Conservation (phyloP, 164 flowering plant species). For the Berberis thunbergii region DNA sequence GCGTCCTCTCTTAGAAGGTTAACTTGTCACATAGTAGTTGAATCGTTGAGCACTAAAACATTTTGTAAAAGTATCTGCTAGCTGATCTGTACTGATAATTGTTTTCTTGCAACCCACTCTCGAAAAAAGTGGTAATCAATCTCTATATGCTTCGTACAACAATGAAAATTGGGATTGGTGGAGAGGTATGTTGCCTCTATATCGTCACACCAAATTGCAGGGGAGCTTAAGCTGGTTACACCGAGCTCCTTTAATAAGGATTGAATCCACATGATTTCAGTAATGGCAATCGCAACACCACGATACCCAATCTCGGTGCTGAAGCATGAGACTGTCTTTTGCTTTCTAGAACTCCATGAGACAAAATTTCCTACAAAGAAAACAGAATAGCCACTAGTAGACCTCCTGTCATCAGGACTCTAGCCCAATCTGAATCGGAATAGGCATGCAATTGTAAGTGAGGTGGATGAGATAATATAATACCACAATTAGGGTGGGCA, state of each 20-base stretch:
- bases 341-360: neutral
- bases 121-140: neutral
- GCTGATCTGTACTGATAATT: neutral
- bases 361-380: too few relatives aligned
- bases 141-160: neutral
- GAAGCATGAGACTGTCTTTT: neutral
- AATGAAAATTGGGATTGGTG: neutral
- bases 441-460: too few relatives aligned
- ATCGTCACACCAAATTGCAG: neutral
- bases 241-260: neutral
- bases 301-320: neutral
- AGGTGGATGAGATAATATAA: too few relatives aligned
- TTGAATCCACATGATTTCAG: neutral
- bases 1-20: neutral
- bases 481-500: too few relatives aligned
- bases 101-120: neutral
- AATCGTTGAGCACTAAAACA: neutral
- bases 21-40: neutral
- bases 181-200: neutral
- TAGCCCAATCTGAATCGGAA: too few relatives aligned
- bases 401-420: too few relatives aligned
- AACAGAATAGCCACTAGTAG: too few relatives aligned
- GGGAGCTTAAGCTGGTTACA: neutral
- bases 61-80: neutral
- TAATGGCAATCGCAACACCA: neutral